Evolutionary conservation across 2,329 filamentous ascomycete species (phyloP), one percentile per base, ranked within the genome.

Genomic region (Pseudomassariella vexata): DNA sequence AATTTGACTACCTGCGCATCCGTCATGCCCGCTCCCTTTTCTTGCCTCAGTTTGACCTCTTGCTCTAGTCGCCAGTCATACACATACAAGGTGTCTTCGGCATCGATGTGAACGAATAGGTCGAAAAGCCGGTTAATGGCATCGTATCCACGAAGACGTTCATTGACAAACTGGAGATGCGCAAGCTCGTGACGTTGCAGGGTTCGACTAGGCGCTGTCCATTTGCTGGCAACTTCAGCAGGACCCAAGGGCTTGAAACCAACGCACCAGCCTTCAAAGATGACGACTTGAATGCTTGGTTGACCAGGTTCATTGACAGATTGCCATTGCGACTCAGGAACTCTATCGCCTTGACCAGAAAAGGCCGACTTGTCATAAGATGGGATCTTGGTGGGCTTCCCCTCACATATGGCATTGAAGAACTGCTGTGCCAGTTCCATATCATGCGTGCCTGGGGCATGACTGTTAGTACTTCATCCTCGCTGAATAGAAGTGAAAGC

Each of bases 241-340:
- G 68, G 56, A 19, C 62, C 47, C 9, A 89, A 57, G 1, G 82
- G 58, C 5, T 79, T 76, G 60, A 95, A 95, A 3, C 87, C 89
- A 9, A 94, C 78, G 55, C 83, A 92, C 89, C 88, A 95, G 12
- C 89, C 88, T 57, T 95, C 88, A 41, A 95, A 79, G 31, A 95
- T 75, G 15, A 95, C 70, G 6, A 90, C 76, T 16, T 73, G 58
- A 16, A 73, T 59, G n/a, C 57, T 63, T 3, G 51, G 55, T 32
- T 73, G 65, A 7, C 68, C 69, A 0, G 57, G 59, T 27, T 54
- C 59, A 43, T 77, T 76, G 37, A 82, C 68, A 10, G 51, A 50
- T 17, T 68, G 60, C 85, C 87, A 94, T 28, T 68, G 51, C 9
- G 59, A 60, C 35, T 72, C 59, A 0, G 81, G 74, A 1, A 74